Conservation (phyloP, 2,329 filamentous ascomycete species). For the Plectosphaerella plurivora region DNA sequence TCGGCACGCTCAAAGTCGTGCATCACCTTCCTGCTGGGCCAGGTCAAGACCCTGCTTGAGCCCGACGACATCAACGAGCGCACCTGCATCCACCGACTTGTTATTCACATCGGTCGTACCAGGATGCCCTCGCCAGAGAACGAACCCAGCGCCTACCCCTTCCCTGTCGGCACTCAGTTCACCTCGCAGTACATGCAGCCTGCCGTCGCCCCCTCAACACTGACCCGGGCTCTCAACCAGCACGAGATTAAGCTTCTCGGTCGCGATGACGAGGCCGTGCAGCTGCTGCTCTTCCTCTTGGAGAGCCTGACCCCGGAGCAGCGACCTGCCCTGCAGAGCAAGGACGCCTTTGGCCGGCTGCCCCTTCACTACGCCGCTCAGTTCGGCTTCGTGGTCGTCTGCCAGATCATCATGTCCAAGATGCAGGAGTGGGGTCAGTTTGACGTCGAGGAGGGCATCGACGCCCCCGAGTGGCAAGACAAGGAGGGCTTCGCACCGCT, state of each 20-base stretch:
- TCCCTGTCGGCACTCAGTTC: slow-evolving; percentile 48
- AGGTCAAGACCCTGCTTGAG: slow-evolving; percentile 72
- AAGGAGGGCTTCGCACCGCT: slow-evolving; percentile 85
- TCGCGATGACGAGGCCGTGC: slow-evolving; percentile 71
- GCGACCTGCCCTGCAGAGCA: slow-evolving; percentile 59
- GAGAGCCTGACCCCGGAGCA: slow-evolving; percentile 66
- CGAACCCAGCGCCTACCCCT: slow-evolving; percentile 43
- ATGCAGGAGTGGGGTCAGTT: slow-evolving; percentile 91
- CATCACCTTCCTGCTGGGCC: slow-evolving; percentile 65
- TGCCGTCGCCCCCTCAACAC: slow-evolving; percentile 61
- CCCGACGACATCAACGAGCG: slow-evolving; percentile 89
- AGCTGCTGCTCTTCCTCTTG: slow-evolving; percentile 59
- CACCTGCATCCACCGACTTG: slow-evolving; percentile 87
- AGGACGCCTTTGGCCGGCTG: slow-evolving; percentile 75
- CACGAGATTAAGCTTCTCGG: slow-evolving; percentile 64
- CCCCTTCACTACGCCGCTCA: slow-evolving; percentile 93
- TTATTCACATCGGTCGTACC: slow-evolving; percentile 87
- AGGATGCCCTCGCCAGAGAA: slow-evolving; percentile 43
- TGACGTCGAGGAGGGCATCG: slow-evolving; percentile 78
- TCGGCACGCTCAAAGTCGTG: slow-evolving; percentile 64
- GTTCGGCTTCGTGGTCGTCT: slow-evolving; percentile 89
- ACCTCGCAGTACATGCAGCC: slow-evolving; percentile 74
- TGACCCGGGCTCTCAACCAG: slow-evolving; percentile 57
- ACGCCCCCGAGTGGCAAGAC: slow-evolving; percentile 86
- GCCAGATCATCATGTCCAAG: slow-evolving; percentile 77